A percentile compares a stretch with the other conserved stretches of the same genome.
phyloP scores from a whole-genome alignment of 2,329 filamentous ascomycete genomes.

The Claviceps africana region DNA sequence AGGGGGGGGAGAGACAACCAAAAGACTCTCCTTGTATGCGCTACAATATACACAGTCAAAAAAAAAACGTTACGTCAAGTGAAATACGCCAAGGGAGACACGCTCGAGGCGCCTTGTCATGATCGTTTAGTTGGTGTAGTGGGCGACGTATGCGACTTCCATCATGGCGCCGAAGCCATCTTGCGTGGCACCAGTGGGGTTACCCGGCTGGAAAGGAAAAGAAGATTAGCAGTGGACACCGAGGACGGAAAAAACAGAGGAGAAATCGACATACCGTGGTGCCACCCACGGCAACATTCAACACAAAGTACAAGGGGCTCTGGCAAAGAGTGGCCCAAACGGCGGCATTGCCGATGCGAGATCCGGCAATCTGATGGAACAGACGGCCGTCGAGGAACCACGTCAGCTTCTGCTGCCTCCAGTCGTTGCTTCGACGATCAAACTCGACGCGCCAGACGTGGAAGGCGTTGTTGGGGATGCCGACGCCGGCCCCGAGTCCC shows the following conservation, averaged over 20 bases:
- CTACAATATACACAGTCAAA: slow-evolving; percentile 2
- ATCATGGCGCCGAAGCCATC: slow-evolving; percentile 34
- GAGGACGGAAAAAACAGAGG: not conserved
- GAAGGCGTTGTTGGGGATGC: slow-evolving; percentile 26
- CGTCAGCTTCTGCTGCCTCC: slow-evolving; percentile 33
- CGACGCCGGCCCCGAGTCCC: slow-evolving; percentile 24
- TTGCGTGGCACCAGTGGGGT: slow-evolving; percentile 30
- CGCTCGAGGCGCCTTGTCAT: no score
- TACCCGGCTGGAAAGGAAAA: slow-evolving; percentile 27
- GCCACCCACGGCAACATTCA: slow-evolving; percentile 43
- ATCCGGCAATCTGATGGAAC: slow-evolving; percentile 30
- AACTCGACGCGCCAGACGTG: slow-evolving; percentile 37
- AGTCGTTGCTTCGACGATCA: slow-evolving; percentile 32
- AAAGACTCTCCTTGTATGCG: not conserved
- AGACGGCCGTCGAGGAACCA: slow-evolving; percentile 34
- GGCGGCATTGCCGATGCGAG: slow-evolving; percentile 27
- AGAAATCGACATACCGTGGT: slow-evolving; percentile 29
- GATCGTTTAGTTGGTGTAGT: slow-evolving; percentile 14
- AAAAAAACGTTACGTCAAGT: not conserved
- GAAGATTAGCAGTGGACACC: not conserved
- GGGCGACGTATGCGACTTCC: slow-evolving; percentile 37
- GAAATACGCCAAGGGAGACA: not conserved
- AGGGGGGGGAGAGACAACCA: not conserved
- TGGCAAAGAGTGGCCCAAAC: slow-evolving; percentile 38
- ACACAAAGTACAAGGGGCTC: slow-evolving; percentile 34